phyloP scores from a whole-genome alignment of 2,329 filamentous ascomycete species.

The Phaeophleospora eucalypticola region DNA sequence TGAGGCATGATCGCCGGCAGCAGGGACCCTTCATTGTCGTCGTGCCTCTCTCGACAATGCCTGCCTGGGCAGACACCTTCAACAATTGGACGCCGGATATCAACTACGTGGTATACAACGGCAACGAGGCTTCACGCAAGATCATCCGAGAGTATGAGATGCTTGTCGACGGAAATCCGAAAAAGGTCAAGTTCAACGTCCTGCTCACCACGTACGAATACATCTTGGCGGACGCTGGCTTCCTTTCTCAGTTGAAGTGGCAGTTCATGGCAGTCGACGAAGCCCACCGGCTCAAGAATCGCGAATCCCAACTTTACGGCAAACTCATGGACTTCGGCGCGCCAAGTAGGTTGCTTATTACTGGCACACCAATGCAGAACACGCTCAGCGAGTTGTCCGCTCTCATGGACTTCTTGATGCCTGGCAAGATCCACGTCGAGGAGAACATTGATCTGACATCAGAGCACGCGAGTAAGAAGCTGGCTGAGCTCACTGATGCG shows the following conservation, averaged over 20 bases:
- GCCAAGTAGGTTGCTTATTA: slow-evolving; percentile 87
- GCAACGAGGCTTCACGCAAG: slow-evolving; percentile 76
- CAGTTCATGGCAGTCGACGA: slow-evolving; percentile 96
- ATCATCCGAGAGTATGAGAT: slow-evolving; percentile 91
- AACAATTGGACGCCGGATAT: slow-evolving; percentile 93
- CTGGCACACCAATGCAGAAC: slow-evolving; percentile 95
- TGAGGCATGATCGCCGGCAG: slow-evolving; percentile 82
- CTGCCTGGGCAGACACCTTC: slow-evolving; percentile 97
- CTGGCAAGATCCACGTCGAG: slow-evolving; percentile 86
- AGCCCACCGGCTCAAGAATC: slow-evolving; percentile 93
- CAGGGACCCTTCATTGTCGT: slow-evolving; percentile 95
- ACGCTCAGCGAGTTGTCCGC: slow-evolving; percentile 89
- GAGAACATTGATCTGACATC: slow-evolving; percentile 80
- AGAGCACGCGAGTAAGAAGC: slow-evolving; percentile 78
- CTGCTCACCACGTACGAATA: slow-evolving; percentile 97
- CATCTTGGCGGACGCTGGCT: slow-evolving; percentile 78
- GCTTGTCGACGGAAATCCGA: slow-evolving; percentile 77
- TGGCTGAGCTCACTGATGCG: slow-evolving; percentile 76
- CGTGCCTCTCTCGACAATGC: slow-evolving; percentile 95
- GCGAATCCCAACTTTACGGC: slow-evolving; percentile 86
- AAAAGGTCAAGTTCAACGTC: slow-evolving; percentile 95
- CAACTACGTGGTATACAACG: slow-evolving; percentile 96
- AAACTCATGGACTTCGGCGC: slow-evolving; percentile 82
- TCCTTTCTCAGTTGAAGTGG: slow-evolving; percentile 90
- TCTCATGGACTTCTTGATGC: slow-evolving; percentile 92